Evolutionary conservation across 2,329 filamentous ascomycete genomes (phyloP).

Genomic region (Microascus cirrosus): DNA sequence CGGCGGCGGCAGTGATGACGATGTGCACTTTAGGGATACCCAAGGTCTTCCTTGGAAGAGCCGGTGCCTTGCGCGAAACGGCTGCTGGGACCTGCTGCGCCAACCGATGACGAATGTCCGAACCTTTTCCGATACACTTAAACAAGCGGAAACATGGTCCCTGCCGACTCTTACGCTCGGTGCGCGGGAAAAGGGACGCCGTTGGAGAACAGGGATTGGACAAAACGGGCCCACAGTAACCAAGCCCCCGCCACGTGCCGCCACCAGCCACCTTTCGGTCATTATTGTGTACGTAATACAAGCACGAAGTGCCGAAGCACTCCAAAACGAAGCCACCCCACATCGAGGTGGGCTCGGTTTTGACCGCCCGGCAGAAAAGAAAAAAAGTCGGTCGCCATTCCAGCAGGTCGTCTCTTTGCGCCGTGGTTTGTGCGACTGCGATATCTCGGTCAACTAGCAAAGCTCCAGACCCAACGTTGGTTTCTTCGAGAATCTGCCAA

Average conservation of each 20-base stretch:
- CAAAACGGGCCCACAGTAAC: not conserved
- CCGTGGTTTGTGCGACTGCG: constrained; percentile 1
- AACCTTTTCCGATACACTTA: constrained; percentile 3
- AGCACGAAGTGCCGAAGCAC: not conserved
- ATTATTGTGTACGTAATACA: not conserved
- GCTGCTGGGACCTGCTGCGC: not conserved
- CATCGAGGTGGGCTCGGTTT: not conserved
- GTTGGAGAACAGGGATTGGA: not conserved
- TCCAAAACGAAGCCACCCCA: not conserved
- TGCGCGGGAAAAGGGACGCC: not conserved
- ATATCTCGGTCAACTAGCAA: not conserved
- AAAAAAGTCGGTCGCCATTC: constrained; percentile 1
- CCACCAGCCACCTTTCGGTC: not conserved
- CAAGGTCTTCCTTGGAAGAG: not conserved
- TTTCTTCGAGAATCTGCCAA: not conserved
- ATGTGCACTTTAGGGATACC: not conserved
- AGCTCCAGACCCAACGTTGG: not conserved
- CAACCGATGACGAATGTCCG: constrained; percentile 5
- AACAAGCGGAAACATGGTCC: not conserved
- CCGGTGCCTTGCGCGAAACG: constrained; percentile 3
- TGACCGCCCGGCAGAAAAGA: constrained; percentile 5
- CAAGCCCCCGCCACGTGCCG: no score
- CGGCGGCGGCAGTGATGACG: not conserved
- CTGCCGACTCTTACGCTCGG: not conserved
- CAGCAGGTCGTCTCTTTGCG: not conserved